phyloP scores from a whole-genome alignment of 148 eudicot genomes.

The Spergularia marina region DNA sequence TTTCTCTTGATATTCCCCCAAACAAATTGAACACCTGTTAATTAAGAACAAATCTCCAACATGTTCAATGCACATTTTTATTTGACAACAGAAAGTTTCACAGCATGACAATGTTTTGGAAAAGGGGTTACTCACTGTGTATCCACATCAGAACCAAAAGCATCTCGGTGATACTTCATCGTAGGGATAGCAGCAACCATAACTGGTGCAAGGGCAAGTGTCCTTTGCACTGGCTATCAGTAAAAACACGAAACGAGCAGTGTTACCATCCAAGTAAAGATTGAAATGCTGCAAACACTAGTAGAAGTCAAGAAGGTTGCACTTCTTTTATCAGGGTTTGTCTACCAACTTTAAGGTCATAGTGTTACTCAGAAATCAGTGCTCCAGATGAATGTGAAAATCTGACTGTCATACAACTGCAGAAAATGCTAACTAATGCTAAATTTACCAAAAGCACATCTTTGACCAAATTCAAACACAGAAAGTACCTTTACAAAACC shows the following conservation, averaged over 20 bases:
- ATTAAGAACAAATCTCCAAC: neutral
- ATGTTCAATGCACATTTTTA: no score
- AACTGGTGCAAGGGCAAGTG: constrained; percentile 51
- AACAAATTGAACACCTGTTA: constrained; percentile 70
- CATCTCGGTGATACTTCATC: constrained; percentile 51
- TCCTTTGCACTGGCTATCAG: constrained; percentile 54
- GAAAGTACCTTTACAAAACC: neutral
- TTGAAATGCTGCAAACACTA: no score
- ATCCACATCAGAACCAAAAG: constrained; percentile 53
- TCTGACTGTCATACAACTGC: no score
- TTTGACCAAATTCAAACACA: no score
- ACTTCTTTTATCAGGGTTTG: no score
- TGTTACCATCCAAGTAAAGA: neutral
- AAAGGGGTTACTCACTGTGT: constrained; percentile 43
- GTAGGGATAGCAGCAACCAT: constrained; percentile 72
- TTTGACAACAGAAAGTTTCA: no score
- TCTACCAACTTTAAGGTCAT: no score
- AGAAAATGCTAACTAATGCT: no score
- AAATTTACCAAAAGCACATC: no score
- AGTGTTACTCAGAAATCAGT: no score
- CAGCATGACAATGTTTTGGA: neutral
- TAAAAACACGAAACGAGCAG: neutral
- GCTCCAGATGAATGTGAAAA: no score
- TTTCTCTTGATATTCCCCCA: constrained; percentile 72
- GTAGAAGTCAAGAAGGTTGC: neutral